Conservation (phyloP, 257 asterid species). For the Datura wrightii region DNA sequence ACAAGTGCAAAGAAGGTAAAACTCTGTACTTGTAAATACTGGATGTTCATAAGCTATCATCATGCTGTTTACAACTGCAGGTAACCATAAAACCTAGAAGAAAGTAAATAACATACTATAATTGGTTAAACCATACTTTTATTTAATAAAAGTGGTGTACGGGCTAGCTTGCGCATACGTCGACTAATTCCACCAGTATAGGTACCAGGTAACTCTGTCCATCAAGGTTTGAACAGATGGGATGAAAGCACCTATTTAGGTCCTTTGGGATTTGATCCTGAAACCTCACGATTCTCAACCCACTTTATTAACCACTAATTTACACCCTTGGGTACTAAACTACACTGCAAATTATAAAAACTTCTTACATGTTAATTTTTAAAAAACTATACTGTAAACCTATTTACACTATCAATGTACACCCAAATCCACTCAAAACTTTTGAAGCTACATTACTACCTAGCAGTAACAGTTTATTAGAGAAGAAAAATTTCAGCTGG, state of each 20-base stretch:
- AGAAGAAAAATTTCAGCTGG: no score
- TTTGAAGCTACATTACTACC: no score
- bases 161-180: not conserved
- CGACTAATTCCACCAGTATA: not conserved
- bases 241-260: not conserved
- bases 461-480: no score
- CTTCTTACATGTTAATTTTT: no score
- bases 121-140: not conserved
- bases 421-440: no score
- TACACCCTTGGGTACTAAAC: no score
- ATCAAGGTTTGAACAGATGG: not conserved
- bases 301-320: not conserved
- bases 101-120: conserved; percentile 19
- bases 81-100: no score
- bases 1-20: not conserved
- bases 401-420: no score
- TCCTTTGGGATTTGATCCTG: not conserved
- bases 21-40: not conserved
- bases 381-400: no score
- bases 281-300: not conserved
- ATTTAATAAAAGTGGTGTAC: not conserved
- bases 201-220: not conserved
- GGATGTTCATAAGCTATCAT: not conserved
- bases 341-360: no score
- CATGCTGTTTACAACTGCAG: not conserved